phyloP scores from a whole-genome alignment of 2,329 filamentous ascomycete genomes.

The Colletotrichum gloeosporioides region DNA sequence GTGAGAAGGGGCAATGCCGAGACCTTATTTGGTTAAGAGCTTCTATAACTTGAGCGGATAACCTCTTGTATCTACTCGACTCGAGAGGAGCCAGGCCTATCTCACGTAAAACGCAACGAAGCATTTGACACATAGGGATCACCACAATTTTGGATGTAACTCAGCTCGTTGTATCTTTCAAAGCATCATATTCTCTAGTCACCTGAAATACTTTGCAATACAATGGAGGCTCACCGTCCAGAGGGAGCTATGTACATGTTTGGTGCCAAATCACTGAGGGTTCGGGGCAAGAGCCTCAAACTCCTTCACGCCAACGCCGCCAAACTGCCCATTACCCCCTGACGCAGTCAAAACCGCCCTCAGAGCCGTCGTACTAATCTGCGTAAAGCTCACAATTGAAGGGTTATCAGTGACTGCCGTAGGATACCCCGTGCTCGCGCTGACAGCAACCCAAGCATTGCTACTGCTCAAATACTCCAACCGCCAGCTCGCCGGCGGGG shows the following conservation, averaged over 20 bases:
- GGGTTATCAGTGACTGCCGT: constrained; percentile 30
- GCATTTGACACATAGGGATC: too few species aligned
- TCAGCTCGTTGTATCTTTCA: too few species aligned
- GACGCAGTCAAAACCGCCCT: constrained; percentile 27
- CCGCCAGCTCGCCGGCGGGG: constrained; percentile 31
- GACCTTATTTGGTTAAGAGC: background rate
- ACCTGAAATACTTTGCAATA: too few species aligned
- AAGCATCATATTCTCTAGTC: too few species aligned
- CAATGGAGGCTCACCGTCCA: background rate
- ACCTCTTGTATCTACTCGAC: too few species aligned
- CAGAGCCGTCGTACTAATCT: constrained; percentile 27
- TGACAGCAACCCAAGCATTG: constrained; percentile 25
- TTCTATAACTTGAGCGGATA: too few species aligned
- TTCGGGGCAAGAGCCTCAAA: background rate
- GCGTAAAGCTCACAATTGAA: constrained; percentile 29
- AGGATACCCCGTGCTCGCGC: constrained; percentile 25
- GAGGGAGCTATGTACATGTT: too few species aligned
- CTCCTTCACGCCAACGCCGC: background rate
- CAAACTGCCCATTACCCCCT: constrained; percentile 8
- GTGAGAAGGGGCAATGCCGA: background rate
- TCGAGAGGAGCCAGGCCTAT: too few species aligned
- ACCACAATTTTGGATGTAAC: too few species aligned
- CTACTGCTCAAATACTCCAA: constrained; percentile 27
- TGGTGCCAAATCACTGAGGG: background rate
- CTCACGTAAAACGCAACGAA: too few species aligned